Percentiles rank a stretch among this genome's conserved stretches.
phyloP scores from a whole-genome alignment of 805 yeast species.

The Ascoidea rubescens region DNA sequence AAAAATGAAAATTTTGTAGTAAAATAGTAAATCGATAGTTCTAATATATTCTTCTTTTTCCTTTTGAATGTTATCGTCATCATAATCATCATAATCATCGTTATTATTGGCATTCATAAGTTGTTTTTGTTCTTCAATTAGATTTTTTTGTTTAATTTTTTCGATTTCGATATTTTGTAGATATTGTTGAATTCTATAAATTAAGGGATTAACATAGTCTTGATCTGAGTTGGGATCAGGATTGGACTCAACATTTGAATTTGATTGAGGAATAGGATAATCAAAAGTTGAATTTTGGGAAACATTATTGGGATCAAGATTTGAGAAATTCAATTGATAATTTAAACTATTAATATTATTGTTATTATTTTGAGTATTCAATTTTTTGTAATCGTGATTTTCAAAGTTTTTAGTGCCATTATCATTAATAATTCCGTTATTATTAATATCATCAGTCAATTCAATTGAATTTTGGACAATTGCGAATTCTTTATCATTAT shows the following conservation, averaged over 20 bases:
- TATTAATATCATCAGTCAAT: constrained; percentile 1
- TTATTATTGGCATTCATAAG: background rate
- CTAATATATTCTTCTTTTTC: constrained; percentile 2
- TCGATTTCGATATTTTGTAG: background rate
- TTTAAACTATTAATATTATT: too few species aligned
- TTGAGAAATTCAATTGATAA: background rate
- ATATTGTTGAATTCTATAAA: background rate
- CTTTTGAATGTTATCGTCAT: background rate
- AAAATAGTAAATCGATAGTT: constrained; percentile 8
- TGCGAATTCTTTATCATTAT: background rate
- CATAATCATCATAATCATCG: background rate
- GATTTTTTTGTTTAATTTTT: too few species aligned
- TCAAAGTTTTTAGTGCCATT: background rate
- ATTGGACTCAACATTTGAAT: too few species aligned
- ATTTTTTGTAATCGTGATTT: background rate
- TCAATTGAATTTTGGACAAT: background rate
- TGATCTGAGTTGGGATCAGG: too few species aligned
- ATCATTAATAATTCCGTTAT: background rate
- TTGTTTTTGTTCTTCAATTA: background rate
- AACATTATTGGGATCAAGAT: background rate
- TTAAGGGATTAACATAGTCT: background rate
- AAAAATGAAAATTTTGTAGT: constrained; percentile 6
- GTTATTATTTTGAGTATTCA: background rate
- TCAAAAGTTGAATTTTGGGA: background rate
- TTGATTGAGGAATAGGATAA: too few species aligned